These are phyloP conservation scores for Zizania latifolia DNA, from an alignment of 176 grass and related monocot genomes.

Conservation along the genomic window DNA sequence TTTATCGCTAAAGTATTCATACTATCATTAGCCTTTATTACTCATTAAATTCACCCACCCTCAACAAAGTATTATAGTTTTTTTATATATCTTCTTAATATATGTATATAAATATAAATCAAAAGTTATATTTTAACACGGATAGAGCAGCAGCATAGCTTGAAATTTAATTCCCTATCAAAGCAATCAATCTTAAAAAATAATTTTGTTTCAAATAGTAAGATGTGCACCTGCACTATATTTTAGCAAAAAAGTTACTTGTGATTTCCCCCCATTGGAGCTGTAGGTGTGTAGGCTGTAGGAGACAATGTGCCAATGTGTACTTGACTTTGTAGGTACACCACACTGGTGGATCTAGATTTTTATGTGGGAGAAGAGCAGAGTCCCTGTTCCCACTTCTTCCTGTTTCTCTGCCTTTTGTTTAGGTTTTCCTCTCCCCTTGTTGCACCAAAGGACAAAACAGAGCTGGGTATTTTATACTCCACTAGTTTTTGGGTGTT, in stretches of 20 bases:
- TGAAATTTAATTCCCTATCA: background rate
- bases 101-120: no score
- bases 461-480: conserved; percentile 8
- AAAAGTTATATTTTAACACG: no score
- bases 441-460: conserved; percentile 19
- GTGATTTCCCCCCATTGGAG: background rate
- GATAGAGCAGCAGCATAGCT: no score
- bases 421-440: background rate
- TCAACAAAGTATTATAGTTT: no score
- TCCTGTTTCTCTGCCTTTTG: conserved; percentile 3
- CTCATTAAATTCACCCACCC: no score
- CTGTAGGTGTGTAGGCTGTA: background rate
- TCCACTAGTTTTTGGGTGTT: background rate
- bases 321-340: background rate
- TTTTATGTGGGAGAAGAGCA: conserved; percentile 20
- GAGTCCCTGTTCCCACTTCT: conserved; percentile 20
- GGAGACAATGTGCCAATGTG: background rate
- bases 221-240: background rate
- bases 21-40: no score
- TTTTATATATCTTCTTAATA: no score
- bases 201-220: background rate
- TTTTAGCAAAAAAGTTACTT: background rate
- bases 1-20: no score
- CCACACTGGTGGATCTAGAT: conserved; percentile 8
- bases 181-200: background rate